Evolutionary conservation across 2,329 filamentous ascomycete species (phyloP).

Genomic region (Penicillium sp.): DNA sequence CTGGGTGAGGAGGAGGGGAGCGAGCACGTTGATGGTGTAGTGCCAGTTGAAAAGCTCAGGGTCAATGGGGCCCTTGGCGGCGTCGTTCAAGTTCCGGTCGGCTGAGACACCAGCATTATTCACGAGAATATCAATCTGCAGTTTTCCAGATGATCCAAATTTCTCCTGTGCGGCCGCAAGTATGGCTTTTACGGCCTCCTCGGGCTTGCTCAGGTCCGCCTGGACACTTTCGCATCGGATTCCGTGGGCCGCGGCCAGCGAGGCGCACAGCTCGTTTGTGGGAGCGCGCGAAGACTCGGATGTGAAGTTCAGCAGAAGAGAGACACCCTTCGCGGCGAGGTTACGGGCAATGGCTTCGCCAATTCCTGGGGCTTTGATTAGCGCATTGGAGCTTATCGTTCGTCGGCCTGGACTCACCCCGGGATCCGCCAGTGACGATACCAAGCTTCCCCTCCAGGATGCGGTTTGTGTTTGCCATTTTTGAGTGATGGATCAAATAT

Average conservation of each 20-base stretch:
- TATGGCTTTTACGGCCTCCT: conserved; percentile 58
- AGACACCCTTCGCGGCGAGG: conserved; percentile 70
- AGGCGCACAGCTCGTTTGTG: conserved; percentile 55
- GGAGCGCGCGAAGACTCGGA: conserved; percentile 58
- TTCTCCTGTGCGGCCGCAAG: conserved; percentile 60
- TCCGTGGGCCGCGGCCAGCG: conserved; percentile 58
- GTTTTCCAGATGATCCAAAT: conserved; percentile 52
- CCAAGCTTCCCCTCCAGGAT: conserved; percentile 72
- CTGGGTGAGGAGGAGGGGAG: conserved; percentile 75
- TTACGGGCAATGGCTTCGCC: conserved; percentile 68
- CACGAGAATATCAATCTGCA: conserved; percentile 78
- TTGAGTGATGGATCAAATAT: neutral
- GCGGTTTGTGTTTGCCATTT: conserved; percentile 21
- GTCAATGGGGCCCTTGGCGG: conserved; percentile 60
- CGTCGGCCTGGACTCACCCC: conserved; percentile 56
- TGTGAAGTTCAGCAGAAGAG: conserved; percentile 71
- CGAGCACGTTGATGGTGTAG: conserved; percentile 79
- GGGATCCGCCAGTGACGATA: conserved; percentile 75
- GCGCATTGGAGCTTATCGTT: conserved; percentile 1
- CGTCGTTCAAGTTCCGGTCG: conserved; percentile 60
- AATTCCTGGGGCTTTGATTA: conserved; percentile 59
- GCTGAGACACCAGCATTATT: conserved; percentile 76
- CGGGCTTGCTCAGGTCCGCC: conserved; percentile 67
- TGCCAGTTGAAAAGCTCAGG: conserved; percentile 67
- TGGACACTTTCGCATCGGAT: conserved; percentile 65